These are phyloP conservation scores for Naganishia albida DNA, from an alignment of 1,284 basidiomycete species.

Conservation along the genomic window DNA sequence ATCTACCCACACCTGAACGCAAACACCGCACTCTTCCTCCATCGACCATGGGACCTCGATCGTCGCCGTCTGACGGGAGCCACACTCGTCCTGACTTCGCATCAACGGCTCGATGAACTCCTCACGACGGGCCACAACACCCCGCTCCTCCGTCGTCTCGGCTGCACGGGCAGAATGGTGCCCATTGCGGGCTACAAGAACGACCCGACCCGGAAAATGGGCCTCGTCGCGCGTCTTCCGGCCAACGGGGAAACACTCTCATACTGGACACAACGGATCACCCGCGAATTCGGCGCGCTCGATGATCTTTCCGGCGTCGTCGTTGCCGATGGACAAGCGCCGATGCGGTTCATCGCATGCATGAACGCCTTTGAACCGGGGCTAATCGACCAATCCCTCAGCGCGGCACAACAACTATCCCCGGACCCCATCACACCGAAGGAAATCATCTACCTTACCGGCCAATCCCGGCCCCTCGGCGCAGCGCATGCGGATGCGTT, in stretches of 20 bases:
- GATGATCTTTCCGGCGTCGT: not conserved
- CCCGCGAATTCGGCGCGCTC: slow-evolving; percentile 8
- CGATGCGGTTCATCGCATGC: slow-evolving; percentile 24
- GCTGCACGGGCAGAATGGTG: not conserved
- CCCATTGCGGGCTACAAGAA: slow-evolving; percentile 13
- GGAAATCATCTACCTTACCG: slow-evolving; percentile 31
- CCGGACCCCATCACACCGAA: slow-evolving; percentile 2
- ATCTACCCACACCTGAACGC: slow-evolving; percentile 6
- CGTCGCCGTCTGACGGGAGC: not conserved
- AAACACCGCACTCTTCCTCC: slow-evolving; percentile 20
- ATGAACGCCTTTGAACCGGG: slow-evolving; percentile 32
- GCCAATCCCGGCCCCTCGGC: slow-evolving; percentile 25
- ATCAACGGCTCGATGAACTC: slow-evolving; percentile 29
- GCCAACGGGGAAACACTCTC: not conserved
- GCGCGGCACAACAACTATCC: not conserved
- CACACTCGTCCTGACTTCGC: slow-evolving; percentile 25
- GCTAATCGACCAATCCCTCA: slow-evolving; percentile 16
- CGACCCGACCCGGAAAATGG: slow-evolving; percentile 19
- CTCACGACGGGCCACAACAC: slow-evolving; percentile 28
- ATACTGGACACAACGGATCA: not conserved
- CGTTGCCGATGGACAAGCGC: not conserved
- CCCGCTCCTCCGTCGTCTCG: slow-evolving; percentile 10
- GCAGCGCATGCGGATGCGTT: not conserved
- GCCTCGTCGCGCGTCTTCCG: slow-evolving; percentile 11
- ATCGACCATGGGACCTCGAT: slow-evolving; percentile 27